Evolutionary conservation across 2,329 filamentous ascomycete genomes (phyloP).

Genomic region (Xylariales sp.): DNA sequence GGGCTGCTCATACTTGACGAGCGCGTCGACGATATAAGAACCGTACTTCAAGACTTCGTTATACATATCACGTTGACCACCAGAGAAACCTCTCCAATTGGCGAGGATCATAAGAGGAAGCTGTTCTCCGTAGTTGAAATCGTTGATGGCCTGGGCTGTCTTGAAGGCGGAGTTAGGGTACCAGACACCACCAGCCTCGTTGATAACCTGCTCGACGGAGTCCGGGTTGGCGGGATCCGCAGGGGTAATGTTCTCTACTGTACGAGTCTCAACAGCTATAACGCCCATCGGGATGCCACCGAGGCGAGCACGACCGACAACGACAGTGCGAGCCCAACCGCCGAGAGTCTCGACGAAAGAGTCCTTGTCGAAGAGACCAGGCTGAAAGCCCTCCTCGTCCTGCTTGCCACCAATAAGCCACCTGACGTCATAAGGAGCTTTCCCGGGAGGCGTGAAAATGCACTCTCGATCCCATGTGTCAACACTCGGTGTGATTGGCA

Average conservation of each 20-base stretch:
- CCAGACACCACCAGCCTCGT: constrained; percentile 98
- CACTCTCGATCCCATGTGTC: constrained; percentile 94
- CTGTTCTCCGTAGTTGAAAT: constrained; percentile 99
- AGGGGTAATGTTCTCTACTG: constrained; percentile 93
- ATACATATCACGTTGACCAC: constrained; percentile 99
- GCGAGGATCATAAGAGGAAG: constrained; percentile 97
- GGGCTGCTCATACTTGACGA: constrained; percentile 97
- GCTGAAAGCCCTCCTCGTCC: constrained; percentile 78
- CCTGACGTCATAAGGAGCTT: constrained; percentile 85
- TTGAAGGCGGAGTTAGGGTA: constrained; percentile 99
- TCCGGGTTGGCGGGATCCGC: constrained; percentile 97
- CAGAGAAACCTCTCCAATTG: constrained; percentile 99
- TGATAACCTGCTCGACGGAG: constrained; percentile 91
- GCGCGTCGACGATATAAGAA: constrained; percentile 96
- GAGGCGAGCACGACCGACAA: constrained; percentile 91
- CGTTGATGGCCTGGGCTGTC: constrained; percentile 96
- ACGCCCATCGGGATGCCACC: constrained; percentile 98
- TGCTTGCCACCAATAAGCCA: constrained; percentile 89
- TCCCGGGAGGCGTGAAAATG: constrained; percentile 73
- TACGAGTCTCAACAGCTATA: constrained; percentile 91
- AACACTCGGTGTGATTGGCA: constrained; percentile 81
- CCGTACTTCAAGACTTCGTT: constrained; percentile 99
- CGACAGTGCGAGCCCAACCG: constrained; percentile 95
- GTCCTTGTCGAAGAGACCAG: constrained; percentile 91
- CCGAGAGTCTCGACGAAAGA: constrained; percentile 96